phyloP scores from a whole-genome alignment of 1,139 yeast species.

The Saccharomyces hybrid region DNA sequence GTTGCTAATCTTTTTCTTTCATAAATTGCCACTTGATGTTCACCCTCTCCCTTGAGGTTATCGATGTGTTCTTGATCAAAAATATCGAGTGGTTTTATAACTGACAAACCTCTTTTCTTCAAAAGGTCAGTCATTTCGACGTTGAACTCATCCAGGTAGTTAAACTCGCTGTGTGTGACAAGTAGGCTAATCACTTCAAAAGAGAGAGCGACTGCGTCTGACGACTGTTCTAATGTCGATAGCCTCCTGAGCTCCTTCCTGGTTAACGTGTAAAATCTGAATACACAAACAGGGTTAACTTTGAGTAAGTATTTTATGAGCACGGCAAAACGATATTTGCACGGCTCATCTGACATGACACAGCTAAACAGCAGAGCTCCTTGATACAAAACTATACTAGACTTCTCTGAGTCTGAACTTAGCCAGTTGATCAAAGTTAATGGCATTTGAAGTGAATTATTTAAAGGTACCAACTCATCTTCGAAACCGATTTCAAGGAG shows the following conservation, averaged over 20 bases:
- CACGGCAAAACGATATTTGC: constrained; percentile 47
- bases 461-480: constrained; percentile 29
- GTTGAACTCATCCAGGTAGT: constrained; percentile 16
- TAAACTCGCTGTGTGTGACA: constrained; percentile 30
- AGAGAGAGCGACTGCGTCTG: constrained; percentile 27
- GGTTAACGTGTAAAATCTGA: constrained; percentile 41
- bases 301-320: constrained; percentile 41
- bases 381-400: constrained; percentile 44
- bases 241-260: constrained; percentile 38
- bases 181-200: constrained; percentile 32
- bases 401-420: constrained; percentile 35
- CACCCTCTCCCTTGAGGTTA: constrained; percentile 11
- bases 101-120: constrained; percentile 27
- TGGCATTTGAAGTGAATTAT: constrained; percentile 41
- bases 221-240: constrained; percentile 23
- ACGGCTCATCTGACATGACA: constrained; percentile 44
- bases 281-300: constrained; percentile 34
- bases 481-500: constrained; percentile 43
- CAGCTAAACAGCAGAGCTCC: constrained; percentile 47
- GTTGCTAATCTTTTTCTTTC: constrained; percentile 24
- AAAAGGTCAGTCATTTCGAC: constrained; percentile 24
- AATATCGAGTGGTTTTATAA: constrained; percentile 27
- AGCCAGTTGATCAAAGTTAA: constrained; percentile 44
- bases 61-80: constrained; percentile 17
- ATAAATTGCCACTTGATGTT: constrained; percentile 16